A percentile compares a stretch with the other conserved stretches of the same genome.
These are phyloP conservation scores for Saccharomycodes ludwigii DNA, from an alignment of 805 yeast species.

Conservation along the genomic window DNA sequence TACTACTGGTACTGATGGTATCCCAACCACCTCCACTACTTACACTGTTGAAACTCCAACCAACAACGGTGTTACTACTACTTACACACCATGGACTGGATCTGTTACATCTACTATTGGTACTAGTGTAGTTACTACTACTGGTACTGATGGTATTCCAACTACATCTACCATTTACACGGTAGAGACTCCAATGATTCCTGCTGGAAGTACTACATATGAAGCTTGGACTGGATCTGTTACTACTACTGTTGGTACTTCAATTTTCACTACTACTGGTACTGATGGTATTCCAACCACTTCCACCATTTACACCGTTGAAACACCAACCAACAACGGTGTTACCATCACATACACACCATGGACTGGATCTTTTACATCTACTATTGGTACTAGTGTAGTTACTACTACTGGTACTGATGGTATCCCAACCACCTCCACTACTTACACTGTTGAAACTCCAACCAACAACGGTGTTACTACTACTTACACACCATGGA, in stretches of 20 bases:
- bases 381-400: constrained; percentile 2
- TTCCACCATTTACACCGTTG: constrained; percentile 10
- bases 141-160: too few species aligned
- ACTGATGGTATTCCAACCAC: constrained; percentile 7
- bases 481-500: too few species aligned
- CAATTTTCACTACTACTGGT: constrained; percentile 6
- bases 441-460: constrained; percentile 8
- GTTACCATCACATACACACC: constrained; percentile 7
- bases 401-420: constrained; percentile 5
- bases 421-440: constrained; percentile 7
- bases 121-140: too few species aligned
- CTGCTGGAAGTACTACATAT: constrained; percentile 9
- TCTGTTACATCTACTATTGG: too few species aligned
- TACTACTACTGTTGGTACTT: too few species aligned
- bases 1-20: too few species aligned
- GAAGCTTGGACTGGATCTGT: too few species aligned
- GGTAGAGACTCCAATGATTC: constrained; percentile 5
- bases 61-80: too few species aligned
- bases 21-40: too few species aligned
- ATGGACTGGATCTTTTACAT: constrained; percentile 1
- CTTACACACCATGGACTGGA: too few species aligned
- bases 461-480: constrained; percentile 4
- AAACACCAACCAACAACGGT: constrained; percentile 10
- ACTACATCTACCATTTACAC: neutral
- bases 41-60: too few species aligned